A percentile compares a stretch with the other conserved stretches of the same genome.
Evolutionary conservation across 306 rosid species (phyloP).

Genomic region (Hippophae gyantsensis): DNA sequence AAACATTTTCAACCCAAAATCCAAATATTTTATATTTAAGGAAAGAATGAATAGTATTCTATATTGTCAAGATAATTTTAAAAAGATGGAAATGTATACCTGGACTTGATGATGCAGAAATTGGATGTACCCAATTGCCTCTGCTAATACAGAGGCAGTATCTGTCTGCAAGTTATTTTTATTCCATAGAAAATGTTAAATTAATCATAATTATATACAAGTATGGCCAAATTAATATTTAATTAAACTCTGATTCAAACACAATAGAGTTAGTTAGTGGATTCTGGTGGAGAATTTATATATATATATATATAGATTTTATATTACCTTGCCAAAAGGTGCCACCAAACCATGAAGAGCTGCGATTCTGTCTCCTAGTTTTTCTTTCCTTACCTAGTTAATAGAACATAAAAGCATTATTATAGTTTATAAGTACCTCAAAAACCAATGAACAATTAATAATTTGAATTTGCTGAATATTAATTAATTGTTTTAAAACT

Average conservation of each 20-base stretch:
- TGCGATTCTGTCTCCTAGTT: conserved; percentile 52
- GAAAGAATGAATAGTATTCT: too few species aligned
- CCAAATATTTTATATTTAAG: background rate
- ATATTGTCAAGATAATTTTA: too few species aligned
- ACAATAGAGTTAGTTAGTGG: background rate
- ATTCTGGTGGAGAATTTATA: background rate
- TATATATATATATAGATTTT: background rate
- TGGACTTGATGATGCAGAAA: conserved; percentile 59
- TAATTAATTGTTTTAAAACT: background rate
- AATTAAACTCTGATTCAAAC: background rate
- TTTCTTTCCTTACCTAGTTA: conserved; percentile 50
- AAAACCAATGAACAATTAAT: too few species aligned
- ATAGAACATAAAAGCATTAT: too few species aligned
- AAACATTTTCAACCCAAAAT: too few species aligned
- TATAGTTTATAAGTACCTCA: background rate
- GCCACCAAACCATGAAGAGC: conserved; percentile 59
- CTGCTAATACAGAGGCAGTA: conserved; percentile 50
- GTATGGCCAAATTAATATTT: conserved; percentile 17
- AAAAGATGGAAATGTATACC: conserved; percentile 15
- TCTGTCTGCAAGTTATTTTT: conserved; percentile 38
- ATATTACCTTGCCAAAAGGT: conserved; percentile 63
- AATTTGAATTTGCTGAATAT: background rate
- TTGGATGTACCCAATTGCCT: conserved; percentile 61
- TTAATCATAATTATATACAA: background rate
- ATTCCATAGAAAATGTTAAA: background rate